Evolutionary conservation across 2,329 filamentous ascomycete species (phyloP), one percentile per base, ranked within the genome.

Genomic region (Cladosporium austrohemisphaericum): DNA sequence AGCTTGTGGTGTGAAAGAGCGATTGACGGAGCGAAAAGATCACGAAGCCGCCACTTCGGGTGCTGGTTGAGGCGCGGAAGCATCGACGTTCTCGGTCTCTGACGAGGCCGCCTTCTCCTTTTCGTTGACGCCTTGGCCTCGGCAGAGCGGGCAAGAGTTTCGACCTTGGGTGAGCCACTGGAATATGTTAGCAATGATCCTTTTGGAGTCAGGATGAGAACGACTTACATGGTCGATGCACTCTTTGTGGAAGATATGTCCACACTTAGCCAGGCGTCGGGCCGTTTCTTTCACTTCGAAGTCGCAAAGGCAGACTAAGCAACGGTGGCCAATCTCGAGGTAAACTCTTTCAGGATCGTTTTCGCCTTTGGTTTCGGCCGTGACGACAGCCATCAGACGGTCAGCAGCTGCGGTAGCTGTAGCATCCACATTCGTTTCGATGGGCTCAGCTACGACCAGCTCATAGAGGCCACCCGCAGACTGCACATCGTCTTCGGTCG

Each of bases 81-180:
- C 33, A 20, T 36, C 45, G 19, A 32, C 22, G 5, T 14, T 23
- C 5, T 36, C 46, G 16, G 38, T 29, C 19, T 43, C 46, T 29
- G 23, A n/a, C 16, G 37, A 41, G n/a, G 48, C 33, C 14, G 52
- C 29, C 37, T 62, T 60, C 44, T 63, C 64, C 49, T 69, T 73
- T 56, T 80, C 77, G 31, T 78, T 71, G 5, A 81, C 78, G 26
- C 78, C 78, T 61, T 79, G 74, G 29, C 77, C 77, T 59, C 80
- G 71, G 60, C 80, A 83, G 19, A 83, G 70, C 3, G 80, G 80
- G 60, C 80, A 83, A 3, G 79, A 83, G 60, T 83, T 83, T 49
- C 80, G 79, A 43, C 80, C 80, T 50, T 81, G 85, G 14, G 81
- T 85, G 38, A 86, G 70, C 83, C 83, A 86, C 80, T 85, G 52